phyloP scores from a whole-genome alignment of 257 asterid genomes.

The Solanum infundibuliforme region DNA sequence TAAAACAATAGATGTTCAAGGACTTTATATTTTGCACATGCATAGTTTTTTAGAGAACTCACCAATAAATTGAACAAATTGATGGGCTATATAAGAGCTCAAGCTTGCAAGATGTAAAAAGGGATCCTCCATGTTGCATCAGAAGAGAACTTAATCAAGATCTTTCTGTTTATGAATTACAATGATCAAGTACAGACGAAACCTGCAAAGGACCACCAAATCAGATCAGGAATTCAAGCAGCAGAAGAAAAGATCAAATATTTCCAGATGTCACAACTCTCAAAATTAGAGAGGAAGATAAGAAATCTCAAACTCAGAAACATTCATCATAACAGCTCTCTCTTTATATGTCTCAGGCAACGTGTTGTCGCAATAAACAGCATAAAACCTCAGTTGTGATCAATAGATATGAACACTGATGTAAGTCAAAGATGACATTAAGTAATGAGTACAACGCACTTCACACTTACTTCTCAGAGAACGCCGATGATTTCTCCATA shows the following conservation, averaged over 20 bases:
- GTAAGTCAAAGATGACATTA: background rate
- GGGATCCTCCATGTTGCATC: slow-evolving; percentile 45
- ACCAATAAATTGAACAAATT: slow-evolving; percentile 56
- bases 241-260: background rate
- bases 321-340: background rate
- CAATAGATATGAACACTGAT: background rate
- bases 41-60: slow-evolving; percentile 1
- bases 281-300: background rate
- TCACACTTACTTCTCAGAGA: background rate
- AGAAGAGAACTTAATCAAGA: slow-evolving; percentile 16
- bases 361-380: background rate
- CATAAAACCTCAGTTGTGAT: background rate
- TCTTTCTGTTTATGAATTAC: slow-evolving; percentile 10
- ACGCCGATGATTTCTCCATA: background rate
- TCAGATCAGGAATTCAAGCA: background rate
- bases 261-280: background rate
- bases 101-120: slow-evolving; percentile 57
- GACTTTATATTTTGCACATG: background rate
- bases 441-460: background rate
- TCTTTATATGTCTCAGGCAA: background rate
- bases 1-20: background rate
- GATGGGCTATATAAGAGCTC: slow-evolving; percentile 40
- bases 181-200: slow-evolving; percentile 9
- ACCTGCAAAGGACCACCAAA: slow-evolving; percentile 8
- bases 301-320: background rate